phyloP scores from a whole-genome alignment of 2,329 filamentous ascomycete genomes.

The Calonectria naviculata region DNA sequence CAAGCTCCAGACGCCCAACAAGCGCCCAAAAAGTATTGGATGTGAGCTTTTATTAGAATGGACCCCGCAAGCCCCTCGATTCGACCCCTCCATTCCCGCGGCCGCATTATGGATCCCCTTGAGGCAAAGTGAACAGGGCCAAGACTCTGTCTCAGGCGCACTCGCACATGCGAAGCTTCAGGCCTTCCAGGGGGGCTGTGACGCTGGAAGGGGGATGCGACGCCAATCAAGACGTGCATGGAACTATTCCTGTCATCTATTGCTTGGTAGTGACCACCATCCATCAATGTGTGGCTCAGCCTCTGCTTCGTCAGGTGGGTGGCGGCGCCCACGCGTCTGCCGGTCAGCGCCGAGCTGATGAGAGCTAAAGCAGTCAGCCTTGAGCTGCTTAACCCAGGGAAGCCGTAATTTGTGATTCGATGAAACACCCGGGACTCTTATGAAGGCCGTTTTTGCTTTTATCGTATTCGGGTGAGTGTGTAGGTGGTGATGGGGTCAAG shows the following conservation, averaged over 20 bases:
- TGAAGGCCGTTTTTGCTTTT: not conserved
- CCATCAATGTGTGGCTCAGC: conserved; percentile 36
- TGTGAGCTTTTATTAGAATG: conserved; percentile 19
- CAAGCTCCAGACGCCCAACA: conserved; percentile 33
- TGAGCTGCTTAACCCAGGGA: not conserved
- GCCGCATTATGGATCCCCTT: conserved; percentile 4
- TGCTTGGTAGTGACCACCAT: not conserved
- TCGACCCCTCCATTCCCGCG: conserved; percentile 17
- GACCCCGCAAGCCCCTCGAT: conserved; percentile 17
- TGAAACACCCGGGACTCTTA: not conserved
- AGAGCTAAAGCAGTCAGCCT: conserved; percentile 13
- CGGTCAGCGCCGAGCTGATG: conserved; percentile 23
- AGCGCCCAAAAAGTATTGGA: conserved; percentile 28
- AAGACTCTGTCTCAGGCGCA: conserved; percentile 3
- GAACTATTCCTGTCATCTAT: not conserved
- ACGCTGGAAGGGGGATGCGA: not conserved
- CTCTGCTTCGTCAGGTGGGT: conserved; percentile 37
- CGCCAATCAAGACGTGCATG: not conserved
- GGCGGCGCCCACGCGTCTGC: conserved; percentile 32
- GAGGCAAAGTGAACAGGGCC: conserved; percentile 2
- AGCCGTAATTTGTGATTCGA: not conserved
- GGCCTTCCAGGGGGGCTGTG: conserved; percentile 14
- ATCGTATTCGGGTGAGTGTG: not conserved
- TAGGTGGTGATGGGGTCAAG: not conserved
- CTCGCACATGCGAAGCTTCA: conserved; percentile 10